Evolutionary conservation across 257 asterid species (phyloP).

Genomic region (Plantago major): DNA sequence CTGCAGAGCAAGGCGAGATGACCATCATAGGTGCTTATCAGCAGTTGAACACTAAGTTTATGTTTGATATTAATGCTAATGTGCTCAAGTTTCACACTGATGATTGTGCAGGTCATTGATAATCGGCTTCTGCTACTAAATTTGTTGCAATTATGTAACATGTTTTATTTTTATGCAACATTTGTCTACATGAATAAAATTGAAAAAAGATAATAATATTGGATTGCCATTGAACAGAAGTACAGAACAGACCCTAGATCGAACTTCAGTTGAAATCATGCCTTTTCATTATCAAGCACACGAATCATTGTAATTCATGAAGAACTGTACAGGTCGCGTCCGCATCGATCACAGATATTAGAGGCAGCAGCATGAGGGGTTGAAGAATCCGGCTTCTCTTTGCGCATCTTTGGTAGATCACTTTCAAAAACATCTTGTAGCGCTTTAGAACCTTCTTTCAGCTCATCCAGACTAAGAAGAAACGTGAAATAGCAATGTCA

Average conservation of each 20-base stretch:
- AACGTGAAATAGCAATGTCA: background rate
- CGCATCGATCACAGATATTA: conserved; percentile 70
- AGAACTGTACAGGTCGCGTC: conserved; percentile 50
- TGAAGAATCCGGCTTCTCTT: conserved; percentile 42
- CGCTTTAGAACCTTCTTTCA: conserved; percentile 73
- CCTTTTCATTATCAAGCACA: background rate
- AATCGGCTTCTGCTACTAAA: background rate
- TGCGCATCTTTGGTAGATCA: conserved; percentile 66
- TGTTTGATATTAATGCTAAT: conserved; percentile 10
- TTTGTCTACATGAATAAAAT: too few relatives aligned
- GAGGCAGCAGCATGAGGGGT: conserved; percentile 32
- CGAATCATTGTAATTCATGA: conserved; percentile 15
- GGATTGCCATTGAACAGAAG: background rate
- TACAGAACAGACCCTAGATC: background rate
- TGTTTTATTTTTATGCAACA: too few relatives aligned
- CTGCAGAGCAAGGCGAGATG: background rate
- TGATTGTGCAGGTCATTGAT: conserved; percentile 4
- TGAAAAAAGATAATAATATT: too few relatives aligned
- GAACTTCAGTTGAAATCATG: background rate
- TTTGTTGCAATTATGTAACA: background rate
- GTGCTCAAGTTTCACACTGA: conserved; percentile 17
- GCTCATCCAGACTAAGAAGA: conserved; percentile 63
- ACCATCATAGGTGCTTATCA: conserved; percentile 12
- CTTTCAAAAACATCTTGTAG: conserved; percentile 57
- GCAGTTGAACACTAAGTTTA: conserved; percentile 18